phyloP scores from a whole-genome alignment of 208 protist genomes.

The Angomonas deanei region DNA sequence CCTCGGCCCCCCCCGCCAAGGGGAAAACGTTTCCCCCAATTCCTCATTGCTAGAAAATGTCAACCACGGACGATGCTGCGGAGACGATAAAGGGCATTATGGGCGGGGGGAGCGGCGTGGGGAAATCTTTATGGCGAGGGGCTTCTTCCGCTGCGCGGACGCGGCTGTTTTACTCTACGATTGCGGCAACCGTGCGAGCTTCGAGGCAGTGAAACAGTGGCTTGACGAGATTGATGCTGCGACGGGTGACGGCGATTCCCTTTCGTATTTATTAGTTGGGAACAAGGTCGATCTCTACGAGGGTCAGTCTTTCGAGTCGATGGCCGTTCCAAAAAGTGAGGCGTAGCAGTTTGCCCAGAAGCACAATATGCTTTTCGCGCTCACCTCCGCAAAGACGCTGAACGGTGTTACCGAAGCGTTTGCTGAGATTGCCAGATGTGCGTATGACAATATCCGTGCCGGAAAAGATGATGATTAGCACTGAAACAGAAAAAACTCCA shows the following conservation, averaged over 20 bases:
- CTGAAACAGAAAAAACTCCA: too few relatives aligned
- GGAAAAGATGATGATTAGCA: not conserved
- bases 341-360: slow-evolving; percentile 62
- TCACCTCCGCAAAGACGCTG: slow-evolving; percentile 76
- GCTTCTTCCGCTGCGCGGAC: slow-evolving; percentile 82
- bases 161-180: slow-evolving; percentile 89
- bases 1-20: not conserved
- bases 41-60: not conserved
- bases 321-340: slow-evolving; percentile 38
- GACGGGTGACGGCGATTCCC: slow-evolving; percentile 31
- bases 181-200: slow-evolving; percentile 63
- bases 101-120: not conserved
- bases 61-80: not conserved
- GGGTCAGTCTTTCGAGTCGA: slow-evolving; percentile 18
- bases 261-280: slow-evolving; percentile 73
- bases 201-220: slow-evolving; percentile 71
- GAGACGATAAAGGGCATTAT: not conserved
- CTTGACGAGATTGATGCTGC: slow-evolving; percentile 67
- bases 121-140: slow-evolving; percentile 36
- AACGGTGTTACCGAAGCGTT: slow-evolving; percentile 73
- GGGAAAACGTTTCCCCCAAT: not conserved
- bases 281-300: slow-evolving; percentile 77
- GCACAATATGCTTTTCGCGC: slow-evolving; percentile 80
- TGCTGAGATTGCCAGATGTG: slow-evolving; percentile 62
- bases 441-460: slow-evolving; percentile 39